Evolutionary conservation across 2,329 filamentous ascomycete genomes (phyloP).

Genomic region (Cladosporium sphaerospermum): DNA sequence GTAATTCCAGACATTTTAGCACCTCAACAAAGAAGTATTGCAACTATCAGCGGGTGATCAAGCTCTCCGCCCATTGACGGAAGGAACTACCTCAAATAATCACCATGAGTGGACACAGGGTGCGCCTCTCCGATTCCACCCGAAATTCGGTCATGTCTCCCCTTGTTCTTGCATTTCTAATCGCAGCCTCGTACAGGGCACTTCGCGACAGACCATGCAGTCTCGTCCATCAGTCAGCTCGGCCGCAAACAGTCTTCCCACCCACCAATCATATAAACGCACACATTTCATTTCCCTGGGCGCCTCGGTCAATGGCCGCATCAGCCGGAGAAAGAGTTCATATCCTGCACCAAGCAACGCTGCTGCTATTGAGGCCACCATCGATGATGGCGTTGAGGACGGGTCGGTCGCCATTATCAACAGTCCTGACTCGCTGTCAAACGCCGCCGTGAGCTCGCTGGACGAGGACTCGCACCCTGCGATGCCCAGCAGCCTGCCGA

Average conservation of each 20-base stretch:
- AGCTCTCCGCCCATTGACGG: too few species aligned
- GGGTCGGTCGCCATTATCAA: constrained; percentile 53
- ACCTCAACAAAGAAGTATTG: too few species aligned
- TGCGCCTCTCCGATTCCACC: too few species aligned
- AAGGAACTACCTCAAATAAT: too few species aligned
- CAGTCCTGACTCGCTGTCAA: constrained; percentile 62
- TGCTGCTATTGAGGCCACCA: constrained; percentile 66
- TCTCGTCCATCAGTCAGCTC: constrained; percentile 45
- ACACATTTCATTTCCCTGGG: constrained; percentile 71
- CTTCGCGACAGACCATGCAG: constrained; percentile 38
- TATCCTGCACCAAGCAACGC: constrained; percentile 69
- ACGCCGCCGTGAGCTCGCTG: constrained; percentile 57
- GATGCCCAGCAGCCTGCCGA: constrained; percentile 58
- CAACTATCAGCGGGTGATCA: too few species aligned
- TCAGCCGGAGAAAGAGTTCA: constrained; percentile 91
- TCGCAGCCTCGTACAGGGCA: constrained; percentile 24
- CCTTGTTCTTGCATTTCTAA: constrained; percentile 11
- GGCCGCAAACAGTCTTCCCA: constrained; percentile 55
- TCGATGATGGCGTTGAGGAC: constrained; percentile 55
- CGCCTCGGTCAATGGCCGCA: constrained; percentile 54
- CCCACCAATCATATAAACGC: constrained; percentile 61
- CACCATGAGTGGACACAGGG: too few species aligned
- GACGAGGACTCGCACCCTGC: constrained; percentile 49
- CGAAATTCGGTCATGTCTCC: too few species aligned
- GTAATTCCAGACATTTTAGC: too few species aligned